phyloP scores from a whole-genome alignment of 1,139 yeast species.

The Pichia sp. region DNA sequence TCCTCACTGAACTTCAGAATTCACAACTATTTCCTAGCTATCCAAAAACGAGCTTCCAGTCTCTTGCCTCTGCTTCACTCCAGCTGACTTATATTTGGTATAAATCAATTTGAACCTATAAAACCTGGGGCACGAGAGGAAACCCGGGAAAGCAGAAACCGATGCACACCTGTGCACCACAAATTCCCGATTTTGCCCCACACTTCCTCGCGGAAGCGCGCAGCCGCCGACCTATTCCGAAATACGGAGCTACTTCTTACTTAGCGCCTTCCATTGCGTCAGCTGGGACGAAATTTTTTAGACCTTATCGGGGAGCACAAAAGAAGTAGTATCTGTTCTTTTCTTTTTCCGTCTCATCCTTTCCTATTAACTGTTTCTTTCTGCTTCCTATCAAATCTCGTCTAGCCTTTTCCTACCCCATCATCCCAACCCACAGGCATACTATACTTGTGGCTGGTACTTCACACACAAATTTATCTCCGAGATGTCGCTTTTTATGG shows the following conservation, averaged over 20 bases:
- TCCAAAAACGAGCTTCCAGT: no score
- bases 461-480: no score
- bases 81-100: no score
- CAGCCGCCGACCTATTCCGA: background rate
- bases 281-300: background rate
- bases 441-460: no score
- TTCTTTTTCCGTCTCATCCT: background rate
- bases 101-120: background rate
- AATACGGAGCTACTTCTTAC: background rate
- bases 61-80: no score
- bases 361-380: background rate
- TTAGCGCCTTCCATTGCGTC: background rate
- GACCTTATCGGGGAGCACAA: background rate
- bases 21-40: no score
- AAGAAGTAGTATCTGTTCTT: background rate
- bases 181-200: background rate
- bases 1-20: no score
- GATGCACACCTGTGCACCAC: background rate
- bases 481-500: constrained; percentile 18
- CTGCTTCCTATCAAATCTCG: background rate
- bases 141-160: background rate
- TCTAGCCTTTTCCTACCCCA: no score
- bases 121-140: background rate
- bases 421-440: no score
- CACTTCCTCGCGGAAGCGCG: background rate